Evolutionary conservation across 2,329 filamentous ascomycete species (phyloP), one percentile per base, ranked within the genome.

Genomic region (Pseudocercospora cruenta): DNA sequence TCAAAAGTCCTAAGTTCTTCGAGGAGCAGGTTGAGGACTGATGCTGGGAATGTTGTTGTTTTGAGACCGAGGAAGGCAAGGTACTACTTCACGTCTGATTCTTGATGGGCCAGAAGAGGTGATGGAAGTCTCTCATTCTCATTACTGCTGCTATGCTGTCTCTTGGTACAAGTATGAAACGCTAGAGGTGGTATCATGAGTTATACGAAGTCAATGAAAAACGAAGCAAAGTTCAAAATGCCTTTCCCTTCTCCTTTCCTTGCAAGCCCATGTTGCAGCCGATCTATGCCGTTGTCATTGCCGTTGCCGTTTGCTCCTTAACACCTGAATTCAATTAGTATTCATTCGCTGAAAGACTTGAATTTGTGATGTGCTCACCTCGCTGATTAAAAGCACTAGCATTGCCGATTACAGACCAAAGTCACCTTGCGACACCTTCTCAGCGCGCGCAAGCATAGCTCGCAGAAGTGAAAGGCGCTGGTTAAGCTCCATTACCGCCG

Each of bases 31-130:
- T 26, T 31, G 28, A 31, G 58, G 62, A 54, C 53, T 64, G 55
- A 49, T 59, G 54, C 16, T 24, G 43, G 58, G 45, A 47, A 55
- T 54, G 63, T 39, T 65, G 66, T 53, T 45, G 69, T 72, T 45
- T 59, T 73, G 63, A 72, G 66, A 70, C 72, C 72, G 64, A 70
- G 67, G 65, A 73, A 67, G 62, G 69, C 64, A 28, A 58, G 63
- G 71, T 74, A 71, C 58, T 66, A 63, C 61, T 68, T 68, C 39
- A 65, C 60, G 6, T 31, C 47, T 22, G 19, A 6, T 28, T 3
- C 16, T 16, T 28, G 47, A 36, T 14, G 33, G 33, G n/a, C n/a
- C n/a, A n/a, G n/a, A n/a, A n/a, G n/a, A n/a, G n/a, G 22, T 28
- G 47, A 36, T 14, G 33, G 33, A 49, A 31, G 7, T 28, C 16